A percentile compares a stretch with the other conserved stretches of the same genome.
These are phyloP conservation scores for Aquilaria malaccensis DNA, from an alignment of 345 rosid genomes.

Conservation along the genomic window DNA sequence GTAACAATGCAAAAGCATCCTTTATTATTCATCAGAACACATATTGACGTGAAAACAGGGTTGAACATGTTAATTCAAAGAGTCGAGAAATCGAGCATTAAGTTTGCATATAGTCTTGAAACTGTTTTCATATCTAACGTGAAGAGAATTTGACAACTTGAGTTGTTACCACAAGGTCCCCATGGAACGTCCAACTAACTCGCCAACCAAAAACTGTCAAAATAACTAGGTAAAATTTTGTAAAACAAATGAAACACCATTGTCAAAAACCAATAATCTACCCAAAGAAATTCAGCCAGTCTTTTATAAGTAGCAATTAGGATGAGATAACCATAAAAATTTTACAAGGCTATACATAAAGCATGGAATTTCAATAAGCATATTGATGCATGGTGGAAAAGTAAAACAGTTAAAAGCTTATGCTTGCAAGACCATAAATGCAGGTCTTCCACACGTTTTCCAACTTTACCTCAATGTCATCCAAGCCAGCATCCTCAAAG, in stretches of 20 bases:
- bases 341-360: background rate
- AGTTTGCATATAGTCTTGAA: background rate
- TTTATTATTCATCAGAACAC: background rate
- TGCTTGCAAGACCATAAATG: conserved; percentile 2
- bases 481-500: conserved; percentile 86
- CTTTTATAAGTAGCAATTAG: too few relatives aligned
- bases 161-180: too few relatives aligned
- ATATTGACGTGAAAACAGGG: too few relatives aligned
- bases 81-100: background rate
- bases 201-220: too few relatives aligned
- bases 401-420: background rate
- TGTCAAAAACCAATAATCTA: too few relatives aligned
- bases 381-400: background rate
- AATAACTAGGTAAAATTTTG: too few relatives aligned
- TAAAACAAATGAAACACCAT: too few relatives aligned
- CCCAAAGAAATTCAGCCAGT: too few relatives aligned
- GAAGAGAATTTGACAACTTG: too few relatives aligned
- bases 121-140: background rate
- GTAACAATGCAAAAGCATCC: conserved; percentile 17
- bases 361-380: background rate
- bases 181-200: too few relatives aligned
- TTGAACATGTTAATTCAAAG: background rate
- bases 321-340: too few relatives aligned
- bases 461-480: conserved; percentile 53
- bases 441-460: conserved; percentile 5